These are phyloP conservation scores for Arabidopsis hybrid DNA, from an alignment of 441 rosid genomes.

Conservation along the genomic window DNA sequence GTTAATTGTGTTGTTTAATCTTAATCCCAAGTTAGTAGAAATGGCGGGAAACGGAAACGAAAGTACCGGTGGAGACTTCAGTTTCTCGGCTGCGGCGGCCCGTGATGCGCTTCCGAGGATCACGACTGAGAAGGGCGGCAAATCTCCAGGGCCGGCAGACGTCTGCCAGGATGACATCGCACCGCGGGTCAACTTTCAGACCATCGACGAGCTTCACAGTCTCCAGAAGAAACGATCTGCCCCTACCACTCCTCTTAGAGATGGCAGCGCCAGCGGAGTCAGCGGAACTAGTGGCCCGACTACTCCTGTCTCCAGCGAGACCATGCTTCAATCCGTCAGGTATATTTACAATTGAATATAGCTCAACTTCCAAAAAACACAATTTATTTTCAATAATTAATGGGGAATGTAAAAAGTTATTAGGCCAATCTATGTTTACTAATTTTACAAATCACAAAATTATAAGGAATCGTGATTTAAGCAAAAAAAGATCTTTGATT, in stretches of 20 bases:
- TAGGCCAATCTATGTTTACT: neutral
- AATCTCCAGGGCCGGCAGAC: conserved; percentile 29
- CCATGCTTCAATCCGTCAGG: conserved; percentile 89
- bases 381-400: neutral
- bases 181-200: conserved; percentile 63
- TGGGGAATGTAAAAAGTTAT: neutral
- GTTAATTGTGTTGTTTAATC: conserved; percentile 18
- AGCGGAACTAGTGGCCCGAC: conserved; percentile 41
- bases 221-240: conserved; percentile 76
- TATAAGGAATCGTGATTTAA: neutral
- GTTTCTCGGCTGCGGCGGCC: conserved; percentile 44
- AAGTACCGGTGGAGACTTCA: conserved; percentile 37
- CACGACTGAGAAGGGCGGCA: conserved; percentile 47
- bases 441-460: neutral
- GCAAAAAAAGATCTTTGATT: too few relatives aligned
- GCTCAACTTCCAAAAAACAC: too few relatives aligned
- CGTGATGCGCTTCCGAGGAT: conserved; percentile 63
- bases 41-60: conserved; percentile 38
- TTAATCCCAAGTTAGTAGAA: conserved; percentile 5
- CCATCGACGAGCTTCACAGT: conserved; percentile 81
- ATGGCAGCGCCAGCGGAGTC: conserved; percentile 23
- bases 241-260: conserved; percentile 67
- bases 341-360: conserved; percentile 4
- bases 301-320: conserved; percentile 59
- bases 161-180: conserved; percentile 74